Conservation (phyloP, 257 asterid species). For the Nicotiana noctiflora region DNA sequence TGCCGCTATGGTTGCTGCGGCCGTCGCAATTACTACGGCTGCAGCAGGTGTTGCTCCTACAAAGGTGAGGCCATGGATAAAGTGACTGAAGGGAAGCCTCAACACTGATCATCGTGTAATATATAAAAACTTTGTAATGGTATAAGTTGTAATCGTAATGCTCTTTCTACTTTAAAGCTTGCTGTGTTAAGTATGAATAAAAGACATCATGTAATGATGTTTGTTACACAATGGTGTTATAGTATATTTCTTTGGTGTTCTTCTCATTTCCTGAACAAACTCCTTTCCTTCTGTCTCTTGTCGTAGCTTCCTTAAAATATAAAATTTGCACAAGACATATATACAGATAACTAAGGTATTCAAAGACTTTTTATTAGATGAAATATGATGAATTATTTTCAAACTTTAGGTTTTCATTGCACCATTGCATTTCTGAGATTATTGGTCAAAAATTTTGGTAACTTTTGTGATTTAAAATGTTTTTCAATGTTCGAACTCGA, state of each 20-base stretch:
- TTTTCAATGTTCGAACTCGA: too few relatives aligned
- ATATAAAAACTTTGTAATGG: not conserved
- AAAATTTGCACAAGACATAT: too few relatives aligned
- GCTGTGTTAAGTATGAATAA: not conserved
- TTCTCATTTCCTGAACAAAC: too few relatives aligned
- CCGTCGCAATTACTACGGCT: not conserved
- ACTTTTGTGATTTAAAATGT: too few relatives aligned
- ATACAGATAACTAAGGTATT: too few relatives aligned
- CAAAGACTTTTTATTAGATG: too few relatives aligned
- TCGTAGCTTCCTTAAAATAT: too few relatives aligned
- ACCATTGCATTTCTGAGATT: too few relatives aligned
- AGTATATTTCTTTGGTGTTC: not conserved
- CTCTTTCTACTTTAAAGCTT: not conserved
- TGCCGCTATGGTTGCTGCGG: conserved; percentile 5
- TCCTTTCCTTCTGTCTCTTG: too few relatives aligned
- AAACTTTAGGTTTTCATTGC: too few relatives aligned
- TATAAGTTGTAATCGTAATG: not conserved
- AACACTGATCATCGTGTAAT: not conserved
- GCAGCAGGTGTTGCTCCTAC: not conserved
- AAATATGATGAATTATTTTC: too few relatives aligned
- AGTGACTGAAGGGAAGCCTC: not conserved
- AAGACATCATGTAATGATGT: not conserved
- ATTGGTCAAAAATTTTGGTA: too few relatives aligned
- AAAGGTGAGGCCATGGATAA: not conserved
- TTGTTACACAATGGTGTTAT: not conserved